Evolutionary conservation across 257 asterid genomes (phyloP), one percentile per base, ranked within the genome.

Genomic region (Thymus mandschuricus): DNA sequence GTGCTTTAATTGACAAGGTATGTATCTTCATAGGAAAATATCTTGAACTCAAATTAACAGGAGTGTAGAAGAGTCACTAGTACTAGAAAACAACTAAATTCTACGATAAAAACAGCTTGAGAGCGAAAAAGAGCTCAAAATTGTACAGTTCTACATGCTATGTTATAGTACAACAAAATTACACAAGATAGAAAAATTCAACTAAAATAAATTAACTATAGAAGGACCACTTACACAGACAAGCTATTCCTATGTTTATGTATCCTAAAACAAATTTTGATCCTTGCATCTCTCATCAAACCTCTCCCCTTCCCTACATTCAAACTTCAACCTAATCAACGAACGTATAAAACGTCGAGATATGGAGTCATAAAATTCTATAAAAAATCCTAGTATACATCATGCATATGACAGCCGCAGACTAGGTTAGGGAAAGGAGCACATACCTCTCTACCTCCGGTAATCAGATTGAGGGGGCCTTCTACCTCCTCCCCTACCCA

Each of bases 401-500:
- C 69, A 21, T 28, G 15, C 29, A 63, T 21, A 21, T 49, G 43
- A 45, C 56, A 21, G 30, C 66, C 66, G 59, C 70, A 35, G 40
- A 35, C 40, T 35, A 65, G 58, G 59, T 49, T 38, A 67, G 29
- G 71, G 66, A 30, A 64, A 64, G 34, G 41, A 66, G 49, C 27
- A 11, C 9, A 38, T n/a, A 15, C 75, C 64, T 78, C 76, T 84
- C 76, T 84, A 88, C 69, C 86, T 82, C 46, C 81, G 87, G 75
- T 82, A 29, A 64, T 85, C 86, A 0, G 90, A 81, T 3, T 79
- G 85, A 6, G 93, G 91, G 10, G 92, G 91, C 64, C 87, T 68
- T 74, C 92, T 83, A 65, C 68, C 80, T 41, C 87, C 80, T 70
- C 96, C 88, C 80, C 97, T 75, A 52, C 72, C 81, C 79, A 82